A percentile compares a stretch with the other conserved stretches of the same genome.
Evolutionary conservation across 1,284 basidiomycete species (phyloP).

Genomic region (Hypsizygus ulmarius): DNA sequence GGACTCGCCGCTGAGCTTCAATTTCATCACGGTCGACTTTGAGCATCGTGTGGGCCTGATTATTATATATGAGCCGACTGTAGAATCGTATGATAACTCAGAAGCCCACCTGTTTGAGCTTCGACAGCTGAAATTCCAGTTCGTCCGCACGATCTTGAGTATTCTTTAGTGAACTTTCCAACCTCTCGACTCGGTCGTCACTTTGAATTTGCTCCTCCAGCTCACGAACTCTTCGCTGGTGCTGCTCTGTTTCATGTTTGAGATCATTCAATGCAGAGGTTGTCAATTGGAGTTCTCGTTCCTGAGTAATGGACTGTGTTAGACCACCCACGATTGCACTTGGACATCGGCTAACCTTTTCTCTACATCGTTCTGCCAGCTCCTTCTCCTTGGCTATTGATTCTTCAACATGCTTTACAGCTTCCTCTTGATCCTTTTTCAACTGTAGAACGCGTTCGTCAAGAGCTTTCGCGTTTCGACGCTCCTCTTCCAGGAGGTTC

Average conservation of each 20-base stretch:
- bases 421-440: constrained; percentile 30
- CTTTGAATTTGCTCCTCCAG: constrained; percentile 77
- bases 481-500: constrained; percentile 42
- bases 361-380: constrained; percentile 54
- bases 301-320: constrained; percentile 38
- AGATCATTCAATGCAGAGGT: constrained; percentile 53
- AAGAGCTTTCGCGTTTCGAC: constrained; percentile 37
- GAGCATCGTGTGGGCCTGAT: constrained; percentile 52
- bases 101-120: constrained; percentile 63
- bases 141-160: constrained; percentile 78
- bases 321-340: not conserved
- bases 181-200: constrained; percentile 72
- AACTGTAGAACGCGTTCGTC: constrained; percentile 43
- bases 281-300: constrained; percentile 66
- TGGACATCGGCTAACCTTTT: constrained; percentile 46
- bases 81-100: not conserved
- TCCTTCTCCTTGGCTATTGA: constrained; percentile 52
- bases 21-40: constrained; percentile 61
- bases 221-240: constrained; percentile 59
- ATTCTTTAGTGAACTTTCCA: constrained; percentile 70
- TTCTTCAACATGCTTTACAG: constrained; percentile 37
- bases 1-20: constrained; percentile 41
- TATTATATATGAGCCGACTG: constrained; percentile 10
- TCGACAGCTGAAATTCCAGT: constrained; percentile 75
- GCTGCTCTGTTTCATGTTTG: constrained; percentile 50